Evolutionary conservation across 208 protist species (phyloP).

Genomic region (Hexamita inflata): DNA sequence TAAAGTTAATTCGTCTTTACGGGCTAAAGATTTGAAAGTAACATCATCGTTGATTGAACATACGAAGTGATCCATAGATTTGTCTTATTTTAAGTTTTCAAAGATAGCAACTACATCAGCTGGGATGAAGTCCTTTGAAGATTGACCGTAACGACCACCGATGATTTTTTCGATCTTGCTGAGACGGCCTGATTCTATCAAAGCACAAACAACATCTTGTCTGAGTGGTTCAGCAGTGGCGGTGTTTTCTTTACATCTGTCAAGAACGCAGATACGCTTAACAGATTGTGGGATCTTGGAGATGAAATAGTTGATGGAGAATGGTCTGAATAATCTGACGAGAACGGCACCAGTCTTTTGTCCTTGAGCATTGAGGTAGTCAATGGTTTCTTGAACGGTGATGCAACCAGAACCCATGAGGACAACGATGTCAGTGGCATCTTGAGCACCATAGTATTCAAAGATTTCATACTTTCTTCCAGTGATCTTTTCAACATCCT

Average conservation of each 20-base stretch:
- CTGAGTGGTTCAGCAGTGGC: conserved; percentile 54
- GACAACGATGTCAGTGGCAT: conserved; percentile 52
- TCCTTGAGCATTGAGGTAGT: conserved; percentile 44
- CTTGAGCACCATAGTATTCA: conserved; percentile 50
- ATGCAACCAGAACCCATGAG: conserved; percentile 47
- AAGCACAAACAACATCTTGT: conserved; percentile 51
- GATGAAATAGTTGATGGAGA: conserved; percentile 42
- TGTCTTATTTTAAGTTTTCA: conserved; percentile 46
- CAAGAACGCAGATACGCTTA: conserved; percentile 52
- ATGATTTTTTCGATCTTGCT: conserved; percentile 33
- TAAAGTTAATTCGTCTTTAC: conserved; percentile 32
- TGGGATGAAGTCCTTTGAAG: conserved; percentile 58
- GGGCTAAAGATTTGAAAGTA: conserved; percentile 46
- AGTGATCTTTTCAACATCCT: conserved; percentile 43
- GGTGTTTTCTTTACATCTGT: conserved; percentile 51
- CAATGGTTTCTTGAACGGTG: conserved; percentile 43
- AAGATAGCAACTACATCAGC: conserved; percentile 50
- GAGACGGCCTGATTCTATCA: not conserved
- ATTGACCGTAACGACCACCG: conserved; percentile 55
- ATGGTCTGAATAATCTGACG: conserved; percentile 55
- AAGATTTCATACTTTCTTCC: conserved; percentile 52
- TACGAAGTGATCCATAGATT: conserved; percentile 52
- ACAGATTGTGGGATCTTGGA: conserved; percentile 43
- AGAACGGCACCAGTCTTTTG: conserved; percentile 56
- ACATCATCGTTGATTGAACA: conserved; percentile 60